phyloP scores from a whole-genome alignment of 805 yeast species.

The Monosporozyma unispora region DNA sequence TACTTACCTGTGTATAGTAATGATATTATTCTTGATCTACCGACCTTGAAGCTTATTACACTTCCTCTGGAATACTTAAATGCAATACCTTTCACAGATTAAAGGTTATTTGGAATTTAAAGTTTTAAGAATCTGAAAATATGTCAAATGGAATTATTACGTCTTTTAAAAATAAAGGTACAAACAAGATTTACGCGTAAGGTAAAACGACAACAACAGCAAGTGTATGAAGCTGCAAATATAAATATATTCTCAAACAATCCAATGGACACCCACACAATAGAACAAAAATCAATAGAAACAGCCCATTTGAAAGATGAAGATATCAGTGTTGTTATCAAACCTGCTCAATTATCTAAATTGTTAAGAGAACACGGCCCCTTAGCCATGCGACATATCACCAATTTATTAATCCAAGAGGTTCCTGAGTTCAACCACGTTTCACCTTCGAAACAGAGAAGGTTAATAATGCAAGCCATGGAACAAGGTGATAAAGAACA shows the following conservation, averaged over 20 bases:
- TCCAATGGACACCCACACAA: not conserved
- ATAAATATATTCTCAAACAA: not conserved
- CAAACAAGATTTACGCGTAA: too few species aligned
- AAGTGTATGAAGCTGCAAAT: not conserved
- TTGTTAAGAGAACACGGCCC: slow-evolving; percentile 72
- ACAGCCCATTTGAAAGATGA: not conserved
- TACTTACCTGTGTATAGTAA: too few species aligned
- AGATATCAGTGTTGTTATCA: not conserved
- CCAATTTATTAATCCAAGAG: slow-evolving; percentile 61
- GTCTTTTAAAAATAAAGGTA: not conserved
- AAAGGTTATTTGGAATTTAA: not conserved
- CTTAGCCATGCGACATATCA: slow-evolving; percentile 80
- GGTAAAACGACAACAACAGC: not conserved
- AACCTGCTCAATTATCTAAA: slow-evolving; percentile 39
- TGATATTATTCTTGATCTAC: too few species aligned
- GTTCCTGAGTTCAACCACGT: slow-evolving; percentile 72
- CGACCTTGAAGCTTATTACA: too few species aligned
- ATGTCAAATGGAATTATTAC: not conserved
- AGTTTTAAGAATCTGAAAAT: not conserved
- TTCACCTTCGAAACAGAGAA: slow-evolving; percentile 78
- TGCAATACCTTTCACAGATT: too few species aligned
- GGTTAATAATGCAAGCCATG: slow-evolving; percentile 80
- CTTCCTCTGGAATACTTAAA: too few species aligned
- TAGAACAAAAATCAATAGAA: not conserved
- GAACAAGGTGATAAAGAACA: slow-evolving; percentile 53